A percentile compares a stretch with the other conserved stretches of the same genome.
Evolutionary conservation across 345 rosid species (phyloP).

Genomic region (Syzygium grande): DNA sequence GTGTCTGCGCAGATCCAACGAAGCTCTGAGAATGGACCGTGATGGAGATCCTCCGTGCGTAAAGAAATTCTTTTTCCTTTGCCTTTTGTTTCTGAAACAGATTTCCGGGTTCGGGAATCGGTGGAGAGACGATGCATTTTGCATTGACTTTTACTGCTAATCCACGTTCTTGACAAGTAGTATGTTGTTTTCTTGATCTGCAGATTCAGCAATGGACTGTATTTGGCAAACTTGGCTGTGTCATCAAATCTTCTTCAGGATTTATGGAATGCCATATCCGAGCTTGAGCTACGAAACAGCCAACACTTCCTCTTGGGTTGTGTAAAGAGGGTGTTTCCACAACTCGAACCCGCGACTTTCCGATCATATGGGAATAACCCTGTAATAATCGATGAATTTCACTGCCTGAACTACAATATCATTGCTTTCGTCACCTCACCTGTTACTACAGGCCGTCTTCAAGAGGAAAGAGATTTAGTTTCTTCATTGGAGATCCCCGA

Average conservation of each 20-base stretch:
- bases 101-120: too few relatives aligned
- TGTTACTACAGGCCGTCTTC: background rate
- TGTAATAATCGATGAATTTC: constrained; percentile 5
- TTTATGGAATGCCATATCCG: constrained; percentile 27
- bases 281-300: constrained; percentile 1
- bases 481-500: constrained; percentile 13
- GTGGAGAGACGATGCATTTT: too few relatives aligned
- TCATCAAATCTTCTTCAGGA: constrained; percentile 29
- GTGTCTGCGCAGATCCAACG: too few relatives aligned
- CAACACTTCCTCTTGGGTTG: background rate
- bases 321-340: background rate
- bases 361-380: background rate
- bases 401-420: constrained; percentile 5
- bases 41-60: too few relatives aligned
- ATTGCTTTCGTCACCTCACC: constrained; percentile 34
- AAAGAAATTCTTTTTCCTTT: too few relatives aligned
- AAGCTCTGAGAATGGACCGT: too few relatives aligned
- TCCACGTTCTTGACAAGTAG: background rate
- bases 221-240: constrained; percentile 34
- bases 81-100: too few relatives aligned
- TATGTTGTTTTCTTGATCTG: background rate
- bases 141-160: too few relatives aligned
- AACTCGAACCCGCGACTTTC: background rate
- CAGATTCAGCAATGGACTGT: constrained; percentile 28
- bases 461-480: constrained; percentile 9